Evolutionary conservation across 805 yeast genomes (phyloP).

Genomic region (Priceomyces carsonii): DNA sequence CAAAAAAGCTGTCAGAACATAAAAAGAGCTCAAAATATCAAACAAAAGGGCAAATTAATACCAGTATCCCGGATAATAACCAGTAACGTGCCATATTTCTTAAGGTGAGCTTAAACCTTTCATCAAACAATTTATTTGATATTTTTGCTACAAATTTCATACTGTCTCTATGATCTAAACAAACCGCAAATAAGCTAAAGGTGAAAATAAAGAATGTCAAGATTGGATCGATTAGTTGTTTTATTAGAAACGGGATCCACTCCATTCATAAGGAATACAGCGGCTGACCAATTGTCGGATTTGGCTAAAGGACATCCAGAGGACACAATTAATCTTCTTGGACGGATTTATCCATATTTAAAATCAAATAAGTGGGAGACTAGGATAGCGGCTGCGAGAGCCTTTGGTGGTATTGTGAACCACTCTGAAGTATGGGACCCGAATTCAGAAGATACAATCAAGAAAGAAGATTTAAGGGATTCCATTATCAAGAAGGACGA

Average conservation of each 20-base stretch:
- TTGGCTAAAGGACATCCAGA: slow-evolving; percentile 94
- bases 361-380: slow-evolving; percentile 92
- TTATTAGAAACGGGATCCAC: slow-evolving; percentile 92
- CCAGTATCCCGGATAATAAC: too few species aligned
- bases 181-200: too few species aligned
- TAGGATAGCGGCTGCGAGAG: slow-evolving; percentile 89
- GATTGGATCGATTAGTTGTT: slow-evolving; percentile 58
- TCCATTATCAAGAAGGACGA: slow-evolving; percentile 18
- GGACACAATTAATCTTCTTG: slow-evolving; percentile 76
- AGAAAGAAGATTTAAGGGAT: slow-evolving; percentile 15
- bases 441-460: slow-evolving; percentile 42
- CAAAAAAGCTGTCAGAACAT: slow-evolving; percentile 2
- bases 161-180: too few species aligned
- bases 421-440: slow-evolving; percentile 87
- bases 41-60: neutral
- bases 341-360: slow-evolving; percentile 89
- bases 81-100: too few species aligned
- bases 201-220: slow-evolving; percentile 31
- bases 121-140: too few species aligned
- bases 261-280: slow-evolving; percentile 88
- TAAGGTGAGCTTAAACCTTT: too few species aligned
- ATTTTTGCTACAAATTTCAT: too few species aligned
- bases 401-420: slow-evolving; percentile 88
- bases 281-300: slow-evolving; percentile 95
- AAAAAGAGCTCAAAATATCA: too few species aligned